Base-by-base conservation (phyloP, 257 asterid genomes). In the Nicotiana noctiflora region DNA sequence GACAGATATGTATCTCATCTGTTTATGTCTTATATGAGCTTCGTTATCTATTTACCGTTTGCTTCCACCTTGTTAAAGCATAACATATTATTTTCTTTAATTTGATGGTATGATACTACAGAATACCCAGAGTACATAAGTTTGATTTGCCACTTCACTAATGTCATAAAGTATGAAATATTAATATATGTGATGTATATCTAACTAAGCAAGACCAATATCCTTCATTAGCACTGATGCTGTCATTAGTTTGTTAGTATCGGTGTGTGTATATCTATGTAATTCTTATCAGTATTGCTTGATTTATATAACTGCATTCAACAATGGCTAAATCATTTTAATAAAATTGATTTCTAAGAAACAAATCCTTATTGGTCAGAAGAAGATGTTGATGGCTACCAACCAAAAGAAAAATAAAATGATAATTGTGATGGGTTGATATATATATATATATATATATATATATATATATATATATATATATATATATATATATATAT, bases 1-100 rank as follows among this genome's bases (percentile, higher is more conserved):
- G n/a, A n/a, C n/a, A n/a, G n/a, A n/a, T 96, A 92, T 79, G 98
- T 91, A 80, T 81, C 86, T 82, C 82, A 82, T 75, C 51, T 40
- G 70, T 87, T 76, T 34, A 81, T 62, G 63, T 85, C 82, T 61
- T 85, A 82, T 27, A 70, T 74, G 75, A 82, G 21, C 79, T 75
- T 49, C 62, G 15, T 74, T 74, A 23, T 49, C 61, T 40, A 25
- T 25, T 25, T 49, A 49, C 79, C 49, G 25, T 49, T 49, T 49
- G 15, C 79, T 49, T 2, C 60, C 8, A 23, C 15, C 61, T 49
- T 7, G 23, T 15, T 15, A n/a, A 49, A 74, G 40, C 61, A 49
- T 49, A 74, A 46, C n/a, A 0, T 15, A 14, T 2, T 51, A 6
- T 74, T 23, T 49, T 4, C 44, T 74, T 32, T 51, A 23, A 25